Evolutionary conservation across 495 filamentous ascomycete genomes (phyloP).

Genomic region (Aspergillus conjunctus): DNA sequence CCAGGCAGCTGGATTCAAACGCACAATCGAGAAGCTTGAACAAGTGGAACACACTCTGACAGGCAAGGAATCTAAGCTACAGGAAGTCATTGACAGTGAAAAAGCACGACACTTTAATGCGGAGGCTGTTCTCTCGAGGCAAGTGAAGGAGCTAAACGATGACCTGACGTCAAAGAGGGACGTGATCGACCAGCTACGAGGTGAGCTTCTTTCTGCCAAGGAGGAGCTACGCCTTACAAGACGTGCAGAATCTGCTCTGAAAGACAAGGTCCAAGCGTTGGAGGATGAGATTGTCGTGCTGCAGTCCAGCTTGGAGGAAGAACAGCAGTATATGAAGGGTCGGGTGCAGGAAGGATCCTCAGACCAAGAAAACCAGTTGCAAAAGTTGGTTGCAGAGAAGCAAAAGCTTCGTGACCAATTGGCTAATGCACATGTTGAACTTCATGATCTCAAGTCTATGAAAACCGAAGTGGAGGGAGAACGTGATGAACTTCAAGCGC

Average conservation of each 20-base stretch:
- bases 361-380: conserved; percentile 51
- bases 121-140: conserved; percentile 55
- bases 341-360: conserved; percentile 50
- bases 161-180: conserved; percentile 58
- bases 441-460: conserved; percentile 56
- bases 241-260: conserved; percentile 62
- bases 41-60: conserved; percentile 65
- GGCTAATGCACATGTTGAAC: conserved; percentile 59
- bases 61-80: conserved; percentile 63
- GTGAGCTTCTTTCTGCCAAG: conserved; percentile 60
- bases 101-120: conserved; percentile 58
- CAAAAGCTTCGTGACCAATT: conserved; percentile 65
- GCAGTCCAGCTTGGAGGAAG: conserved; percentile 74
- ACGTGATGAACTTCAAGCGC: conserved; percentile 63
- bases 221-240: conserved; percentile 70
- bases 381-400: conserved; percentile 57
- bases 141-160: conserved; percentile 59
- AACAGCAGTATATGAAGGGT: conserved; percentile 63
- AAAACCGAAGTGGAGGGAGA: conserved; percentile 60
- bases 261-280: conserved; percentile 70
- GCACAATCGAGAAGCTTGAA: conserved; percentile 72
- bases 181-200: conserved; percentile 54
- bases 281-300: conserved; percentile 81
- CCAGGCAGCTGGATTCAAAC: conserved; percentile 67
- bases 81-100: conserved; percentile 63